phyloP scores from a whole-genome alignment of 805 yeast species.

The Yamadazyma philogaea region DNA sequence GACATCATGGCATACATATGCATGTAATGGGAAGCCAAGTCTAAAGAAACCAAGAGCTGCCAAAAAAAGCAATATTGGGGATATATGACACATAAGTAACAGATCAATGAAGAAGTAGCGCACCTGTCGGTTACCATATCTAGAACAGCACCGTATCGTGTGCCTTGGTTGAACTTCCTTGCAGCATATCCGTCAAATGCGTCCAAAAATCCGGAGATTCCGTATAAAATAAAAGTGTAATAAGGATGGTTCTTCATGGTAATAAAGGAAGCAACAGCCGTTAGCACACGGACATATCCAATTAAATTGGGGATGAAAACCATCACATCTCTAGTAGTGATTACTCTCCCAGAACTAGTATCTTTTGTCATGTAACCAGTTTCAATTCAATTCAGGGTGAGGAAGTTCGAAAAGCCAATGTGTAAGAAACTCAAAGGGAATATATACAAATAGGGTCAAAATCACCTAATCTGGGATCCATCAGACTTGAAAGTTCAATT shows the following conservation, averaged over 20 bases:
- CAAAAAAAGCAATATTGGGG: constrained; percentile 67
- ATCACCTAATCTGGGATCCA: constrained; percentile 3
- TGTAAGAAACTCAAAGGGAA: neutral
- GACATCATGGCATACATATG: constrained; percentile 95
- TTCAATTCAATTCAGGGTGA: neutral
- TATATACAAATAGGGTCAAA: neutral
- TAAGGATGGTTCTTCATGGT: constrained; percentile 84
- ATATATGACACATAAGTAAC: constrained; percentile 76
- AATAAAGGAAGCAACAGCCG: constrained; percentile 75
- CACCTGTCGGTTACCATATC: constrained; percentile 99
- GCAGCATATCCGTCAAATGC: constrained; percentile 98
- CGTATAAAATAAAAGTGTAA: constrained; percentile 71
- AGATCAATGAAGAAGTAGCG: constrained; percentile 90
- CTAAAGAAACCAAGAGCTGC: constrained; percentile 82
- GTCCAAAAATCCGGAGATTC: constrained; percentile 86
- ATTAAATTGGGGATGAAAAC: constrained; percentile 86
- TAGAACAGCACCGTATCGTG: constrained; percentile 91
- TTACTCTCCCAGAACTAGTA: constrained; percentile 4
- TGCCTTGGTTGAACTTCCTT: constrained; percentile 80
- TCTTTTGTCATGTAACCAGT: neutral
- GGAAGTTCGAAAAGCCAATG: neutral
- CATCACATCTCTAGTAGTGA: constrained; percentile 55
- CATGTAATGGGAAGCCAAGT: constrained; percentile 92
- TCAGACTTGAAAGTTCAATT: constrained; percentile 1
- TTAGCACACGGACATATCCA: constrained; percentile 80